A percentile compares a stretch with the other conserved stretches of the same genome.
These are phyloP conservation scores for Inga laurina DNA, from an alignment of 306 rosid species.

Conservation along the genomic window DNA sequence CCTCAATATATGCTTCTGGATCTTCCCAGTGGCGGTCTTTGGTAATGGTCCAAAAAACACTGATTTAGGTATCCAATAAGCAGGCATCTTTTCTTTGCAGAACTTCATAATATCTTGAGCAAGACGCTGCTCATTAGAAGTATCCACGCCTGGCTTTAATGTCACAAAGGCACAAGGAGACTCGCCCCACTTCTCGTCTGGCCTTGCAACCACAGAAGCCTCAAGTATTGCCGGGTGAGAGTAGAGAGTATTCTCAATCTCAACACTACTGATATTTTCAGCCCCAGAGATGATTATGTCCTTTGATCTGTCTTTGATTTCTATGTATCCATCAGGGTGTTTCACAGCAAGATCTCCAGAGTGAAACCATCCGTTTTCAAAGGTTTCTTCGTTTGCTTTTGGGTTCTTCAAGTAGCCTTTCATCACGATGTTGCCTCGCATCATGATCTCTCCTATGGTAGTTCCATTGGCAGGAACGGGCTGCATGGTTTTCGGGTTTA, in stretches of 20 bases:
- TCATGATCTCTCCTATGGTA: slow-evolving; percentile 83
- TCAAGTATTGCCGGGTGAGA: slow-evolving; percentile 73
- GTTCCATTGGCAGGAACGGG: slow-evolving; percentile 87
- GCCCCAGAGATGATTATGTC: slow-evolving; percentile 96
- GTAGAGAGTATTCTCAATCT: slow-evolving; percentile 74
- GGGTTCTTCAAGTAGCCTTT: slow-evolving; percentile 96
- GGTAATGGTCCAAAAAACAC: slow-evolving; percentile 73
- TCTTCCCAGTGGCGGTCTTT: slow-evolving; percentile 80
- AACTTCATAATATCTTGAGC: slow-evolving; percentile 76
- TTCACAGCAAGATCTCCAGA: slow-evolving; percentile 92
- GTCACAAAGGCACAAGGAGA: slow-evolving; percentile 92
- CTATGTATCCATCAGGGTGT: slow-evolving; percentile 90
- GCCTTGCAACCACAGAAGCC: slow-evolving; percentile 86
- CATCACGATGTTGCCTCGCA: slow-evolving; percentile 87
- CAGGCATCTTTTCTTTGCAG: slow-evolving; percentile 76
- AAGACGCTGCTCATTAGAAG: slow-evolving; percentile 53
- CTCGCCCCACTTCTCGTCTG: slow-evolving; percentile 93
- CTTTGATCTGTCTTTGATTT: slow-evolving; percentile 93
- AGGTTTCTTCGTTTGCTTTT: slow-evolving; percentile 69
- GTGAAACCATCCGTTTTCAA: slow-evolving; percentile 92
- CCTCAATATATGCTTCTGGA: slow-evolving; percentile 86
- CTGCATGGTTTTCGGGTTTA: slow-evolving; percentile 59
- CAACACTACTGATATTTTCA: slow-evolving; percentile 92
- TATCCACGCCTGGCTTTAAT: slow-evolving; percentile 59
- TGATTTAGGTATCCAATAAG: slow-evolving; percentile 82